A percentile compares a stretch with the other conserved stretches of the same genome.
Conservation (phyloP, 805 yeast species). For the Metschnikowia dekortorum region DNA sequence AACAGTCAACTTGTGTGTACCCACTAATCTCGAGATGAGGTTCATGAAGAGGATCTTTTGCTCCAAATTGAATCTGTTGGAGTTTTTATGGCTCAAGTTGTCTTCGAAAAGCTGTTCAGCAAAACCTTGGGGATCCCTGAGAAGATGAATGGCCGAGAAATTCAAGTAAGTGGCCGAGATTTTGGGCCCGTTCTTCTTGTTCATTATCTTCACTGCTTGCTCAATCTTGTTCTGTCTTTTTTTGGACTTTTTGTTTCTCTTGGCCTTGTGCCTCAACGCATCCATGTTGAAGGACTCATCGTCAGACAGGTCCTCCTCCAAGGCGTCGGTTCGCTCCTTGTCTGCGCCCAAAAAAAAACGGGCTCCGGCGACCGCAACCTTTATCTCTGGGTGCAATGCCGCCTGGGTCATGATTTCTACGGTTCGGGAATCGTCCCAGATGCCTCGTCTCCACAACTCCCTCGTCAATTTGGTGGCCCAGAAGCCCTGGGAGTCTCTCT, state of each 20-base stretch:
- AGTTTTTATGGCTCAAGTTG: constrained; percentile 66
- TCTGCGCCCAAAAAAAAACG: constrained; percentile 93
- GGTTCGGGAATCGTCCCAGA: constrained; percentile 96
- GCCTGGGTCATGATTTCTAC: constrained; percentile 98
- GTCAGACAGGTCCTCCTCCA: constrained; percentile 65
- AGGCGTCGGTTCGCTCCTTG: constrained; percentile 81
- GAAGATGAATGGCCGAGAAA: constrained; percentile 89
- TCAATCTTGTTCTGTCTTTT: constrained; percentile 81
- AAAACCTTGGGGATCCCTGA: constrained; percentile 97
- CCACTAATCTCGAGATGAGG: constrained; percentile 80
- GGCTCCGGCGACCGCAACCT: constrained; percentile 87
- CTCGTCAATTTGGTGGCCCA: constrained; percentile 97
- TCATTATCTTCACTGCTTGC: constrained; percentile 61
- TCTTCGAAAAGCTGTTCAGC: constrained; percentile 77
- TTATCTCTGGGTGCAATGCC: constrained; percentile 78
- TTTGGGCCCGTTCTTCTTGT: constrained; percentile 51
- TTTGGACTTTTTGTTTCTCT: constrained; percentile 74
- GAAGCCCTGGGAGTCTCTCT: constrained; percentile 71
- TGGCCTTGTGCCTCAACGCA: constrained; percentile 73
- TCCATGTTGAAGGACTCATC: constrained; percentile 71
- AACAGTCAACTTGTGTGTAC: constrained; percentile 89
- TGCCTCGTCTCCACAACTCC: constrained; percentile 95
- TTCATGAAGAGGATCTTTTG: constrained; percentile 88
- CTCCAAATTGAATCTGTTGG: constrained; percentile 72
- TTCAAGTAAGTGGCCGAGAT: constrained; percentile 69